These are phyloP conservation scores for Pyrrhoderma lamaoense DNA, from an alignment of 1,284 basidiomycete genomes.

Conservation along the genomic window DNA sequence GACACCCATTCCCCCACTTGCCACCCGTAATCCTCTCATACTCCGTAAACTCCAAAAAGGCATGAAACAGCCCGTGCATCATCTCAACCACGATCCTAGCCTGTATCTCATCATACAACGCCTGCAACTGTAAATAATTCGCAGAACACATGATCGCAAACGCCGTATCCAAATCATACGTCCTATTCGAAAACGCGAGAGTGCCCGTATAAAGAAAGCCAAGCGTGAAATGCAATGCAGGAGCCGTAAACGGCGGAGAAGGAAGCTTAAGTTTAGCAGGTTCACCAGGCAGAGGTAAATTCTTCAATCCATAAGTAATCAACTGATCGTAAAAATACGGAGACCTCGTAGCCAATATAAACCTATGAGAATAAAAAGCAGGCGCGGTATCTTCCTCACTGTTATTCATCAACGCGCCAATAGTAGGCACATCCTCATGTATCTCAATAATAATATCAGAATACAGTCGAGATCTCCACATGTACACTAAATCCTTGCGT, in stretches of 20 bases:
- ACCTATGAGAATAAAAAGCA: conserved; percentile 87
- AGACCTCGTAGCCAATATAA: conserved; percentile 85
- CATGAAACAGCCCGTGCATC: conserved; percentile 82
- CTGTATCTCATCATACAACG: conserved; percentile 73
- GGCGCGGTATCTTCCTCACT: conserved; percentile 66
- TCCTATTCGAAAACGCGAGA: conserved; percentile 85
- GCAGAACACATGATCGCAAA: conserved; percentile 86
- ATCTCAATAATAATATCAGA: conserved; percentile 82
- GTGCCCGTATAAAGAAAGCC: conserved; percentile 94
- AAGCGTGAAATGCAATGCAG: conserved; percentile 89
- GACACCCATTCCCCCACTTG: conserved; percentile 71
- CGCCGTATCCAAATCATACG: conserved; percentile 87
- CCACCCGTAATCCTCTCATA: conserved; percentile 64
- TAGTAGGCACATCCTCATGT: conserved; percentile 51
- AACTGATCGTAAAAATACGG: conserved; percentile 81
- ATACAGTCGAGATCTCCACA: conserved; percentile 92
- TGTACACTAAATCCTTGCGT: conserved; percentile 85
- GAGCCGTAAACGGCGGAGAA: conserved; percentile 91
- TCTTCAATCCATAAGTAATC: conserved; percentile 44
- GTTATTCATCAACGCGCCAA: conserved; percentile 19
- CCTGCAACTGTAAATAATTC: conserved; percentile 72
- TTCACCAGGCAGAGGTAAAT: conserved; percentile 32
- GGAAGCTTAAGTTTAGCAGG: conserved; percentile 64
- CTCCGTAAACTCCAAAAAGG: conserved; percentile 68
- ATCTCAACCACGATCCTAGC: conserved; percentile 80